Evolutionary conservation across 352 stramenopile species (phyloP).

Genomic region (Aphanomyces astaci): DNA sequence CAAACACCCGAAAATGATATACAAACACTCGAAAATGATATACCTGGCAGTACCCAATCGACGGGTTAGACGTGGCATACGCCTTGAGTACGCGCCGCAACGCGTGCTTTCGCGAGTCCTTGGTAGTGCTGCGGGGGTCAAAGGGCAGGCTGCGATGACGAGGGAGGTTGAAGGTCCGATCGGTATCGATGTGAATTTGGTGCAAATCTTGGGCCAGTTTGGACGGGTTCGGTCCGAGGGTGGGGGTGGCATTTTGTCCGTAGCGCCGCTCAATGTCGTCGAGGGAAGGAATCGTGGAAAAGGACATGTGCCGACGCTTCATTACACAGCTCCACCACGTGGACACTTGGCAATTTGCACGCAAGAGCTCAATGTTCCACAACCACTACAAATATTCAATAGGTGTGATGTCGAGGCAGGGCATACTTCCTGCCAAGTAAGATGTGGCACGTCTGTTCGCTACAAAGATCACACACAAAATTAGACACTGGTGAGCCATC

Average conservation of each 20-base stretch:
- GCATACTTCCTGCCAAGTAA: constrained; percentile 19
- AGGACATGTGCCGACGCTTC: neutral
- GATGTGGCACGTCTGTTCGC: constrained; percentile 11
- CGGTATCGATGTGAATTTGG: constrained; percentile 82
- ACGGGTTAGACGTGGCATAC: constrained; percentile 72
- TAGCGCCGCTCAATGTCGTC: constrained; percentile 10
- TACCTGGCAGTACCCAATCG: constrained; percentile 82
- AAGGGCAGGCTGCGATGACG: neutral
- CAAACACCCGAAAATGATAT: too few relatives aligned
- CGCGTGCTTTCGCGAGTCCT: constrained; percentile 15
- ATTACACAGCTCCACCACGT: constrained; percentile 17
- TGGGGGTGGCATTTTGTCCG: neutral
- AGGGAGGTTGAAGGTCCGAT: constrained; percentile 52
- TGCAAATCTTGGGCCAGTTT: constrained; percentile 33
- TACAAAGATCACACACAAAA: neutral
- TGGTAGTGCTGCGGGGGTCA: neutral
- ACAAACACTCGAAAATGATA: too few relatives aligned
- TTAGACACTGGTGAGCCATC: neutral
- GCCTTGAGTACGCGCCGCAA: constrained; percentile 65
- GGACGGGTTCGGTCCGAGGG: neutral
- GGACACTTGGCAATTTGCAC: neutral
- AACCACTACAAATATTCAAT: constrained; percentile 2
- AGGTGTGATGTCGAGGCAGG: neutral
- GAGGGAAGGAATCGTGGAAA: neutral
- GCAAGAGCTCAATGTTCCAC: constrained; percentile 21